Conservation (phyloP, 2,329 filamentous ascomycete species). For the Sporothrix phasma region DNA sequence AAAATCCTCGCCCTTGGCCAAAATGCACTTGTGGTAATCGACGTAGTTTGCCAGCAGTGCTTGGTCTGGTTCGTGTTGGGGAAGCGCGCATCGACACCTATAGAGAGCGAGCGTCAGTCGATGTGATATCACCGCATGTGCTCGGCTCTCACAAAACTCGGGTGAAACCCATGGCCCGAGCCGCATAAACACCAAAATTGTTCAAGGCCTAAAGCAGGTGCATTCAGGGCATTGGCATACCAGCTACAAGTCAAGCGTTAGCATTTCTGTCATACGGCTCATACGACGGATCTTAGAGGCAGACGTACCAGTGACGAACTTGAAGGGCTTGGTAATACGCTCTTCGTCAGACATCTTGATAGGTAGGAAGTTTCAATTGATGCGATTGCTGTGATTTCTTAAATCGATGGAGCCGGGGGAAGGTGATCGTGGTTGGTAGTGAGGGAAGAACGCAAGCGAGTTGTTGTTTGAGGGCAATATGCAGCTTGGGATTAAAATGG, state of each 20-base stretch:
- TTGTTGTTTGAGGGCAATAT: constrained; percentile 15
- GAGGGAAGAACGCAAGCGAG: constrained; percentile 13
- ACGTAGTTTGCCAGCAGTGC: constrained; percentile 99
- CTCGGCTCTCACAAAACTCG: neutral
- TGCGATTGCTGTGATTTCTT: constrained; percentile 18
- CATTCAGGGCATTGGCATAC: constrained; percentile 15
- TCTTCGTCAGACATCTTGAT: constrained; percentile 87
- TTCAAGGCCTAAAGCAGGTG: neutral
- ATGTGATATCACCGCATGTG: neutral
- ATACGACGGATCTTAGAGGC: constrained; percentile 15
- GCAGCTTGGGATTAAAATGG: constrained; percentile 19
- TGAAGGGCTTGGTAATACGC: constrained; percentile 94
- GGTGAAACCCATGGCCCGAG: no score
- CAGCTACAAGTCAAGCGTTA: constrained; percentile 14
- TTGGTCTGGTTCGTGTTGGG: constrained; percentile 98
- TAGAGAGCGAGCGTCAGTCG: neutral
- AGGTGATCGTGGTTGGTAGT: constrained; percentile 19
- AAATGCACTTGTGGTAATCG: constrained; percentile 99
- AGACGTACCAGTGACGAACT: constrained; percentile 76
- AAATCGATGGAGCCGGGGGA: constrained; percentile 26
- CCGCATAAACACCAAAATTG: neutral
- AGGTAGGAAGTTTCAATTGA: constrained; percentile 27
- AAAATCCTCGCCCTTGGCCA: constrained; percentile 97
- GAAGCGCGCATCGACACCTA: constrained; percentile 98
- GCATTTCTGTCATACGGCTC: constrained; percentile 21